Conservation (phyloP, 1,284 basidiomycete species). For the Amylostereum areolatum region DNA sequence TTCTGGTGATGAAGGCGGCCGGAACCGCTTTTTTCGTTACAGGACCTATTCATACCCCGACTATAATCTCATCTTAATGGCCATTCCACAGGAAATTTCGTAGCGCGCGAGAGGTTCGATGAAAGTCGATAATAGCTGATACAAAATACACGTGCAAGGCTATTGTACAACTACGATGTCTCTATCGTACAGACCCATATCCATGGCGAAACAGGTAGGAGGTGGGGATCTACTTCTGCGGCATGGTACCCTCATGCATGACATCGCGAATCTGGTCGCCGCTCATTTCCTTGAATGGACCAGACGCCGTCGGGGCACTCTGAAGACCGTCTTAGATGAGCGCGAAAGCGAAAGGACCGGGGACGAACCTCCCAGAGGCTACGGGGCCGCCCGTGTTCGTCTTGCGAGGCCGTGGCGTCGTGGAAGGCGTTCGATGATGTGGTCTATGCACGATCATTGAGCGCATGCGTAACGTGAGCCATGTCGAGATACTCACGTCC, state of each 20-base stretch:
- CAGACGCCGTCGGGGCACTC: conserved; percentile 3
- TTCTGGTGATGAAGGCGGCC: neutral
- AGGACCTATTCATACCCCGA: neutral
- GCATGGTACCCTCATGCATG: neutral
- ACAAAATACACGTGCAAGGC: neutral
- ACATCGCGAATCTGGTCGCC: neutral
- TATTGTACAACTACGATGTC: neutral
- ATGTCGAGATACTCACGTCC: neutral
- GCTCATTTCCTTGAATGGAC: conserved; percentile 4
- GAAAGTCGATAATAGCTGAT: neutral
- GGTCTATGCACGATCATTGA: neutral
- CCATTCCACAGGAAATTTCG: neutral
- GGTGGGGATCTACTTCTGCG: no score
- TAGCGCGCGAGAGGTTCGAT: neutral
- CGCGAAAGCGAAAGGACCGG: neutral
- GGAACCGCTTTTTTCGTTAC: neutral
- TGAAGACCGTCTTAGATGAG: neutral
- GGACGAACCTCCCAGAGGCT: neutral
- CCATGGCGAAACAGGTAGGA: neutral
- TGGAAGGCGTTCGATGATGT: neutral
- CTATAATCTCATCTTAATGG: neutral
- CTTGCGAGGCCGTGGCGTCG: conserved; percentile 3
- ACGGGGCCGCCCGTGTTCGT: conserved; percentile 1
- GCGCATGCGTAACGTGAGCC: neutral
- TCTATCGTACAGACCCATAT: neutral